Base-by-base conservation (phyloP, 331 rosid genomes). In the Stylosanthes scabra region DNA sequence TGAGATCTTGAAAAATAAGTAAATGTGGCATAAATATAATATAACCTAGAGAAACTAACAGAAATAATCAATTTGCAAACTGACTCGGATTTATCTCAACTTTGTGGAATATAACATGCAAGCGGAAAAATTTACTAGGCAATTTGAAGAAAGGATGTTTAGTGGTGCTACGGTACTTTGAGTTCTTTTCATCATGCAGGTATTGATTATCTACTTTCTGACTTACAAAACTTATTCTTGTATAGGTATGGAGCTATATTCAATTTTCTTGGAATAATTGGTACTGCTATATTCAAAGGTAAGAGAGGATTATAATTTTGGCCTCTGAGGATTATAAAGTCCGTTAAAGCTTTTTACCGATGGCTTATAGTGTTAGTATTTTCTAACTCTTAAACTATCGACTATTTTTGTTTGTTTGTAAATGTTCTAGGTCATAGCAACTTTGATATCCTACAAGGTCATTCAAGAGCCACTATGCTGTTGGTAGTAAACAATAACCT, bases 191-290 rank as follows among this genome's bases (percentile, higher is more conserved):
- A 10, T 11, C 5, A 5, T 63, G 27, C 55, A 11, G 65, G 47
- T 68, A 58, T 66, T 59, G 14, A 79, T 45, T 78, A 47, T 77
- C 59, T 63, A 16, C 75, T 58, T 80, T 78, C n/a, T 71, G 67
- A 40, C 63, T 71, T 87, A 76, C 98, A 93, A 97, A 93, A 93
- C 83, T 83, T 93, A 81, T 93, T 93, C 83, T 83, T 93, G 66
- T 93, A 93, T 13, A 97, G 98, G 45, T 90, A 93, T 80, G 98
- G 97, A 75, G 98, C 98, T 40, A 85, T 93, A 44, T 93, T 93
- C 95, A 93, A 93, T 88, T 90, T 93, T 82, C 85, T 93, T 76
- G 98, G 96, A 78, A 88, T 93, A 82, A 70, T 93, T 75, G 98
- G 74, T 61, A 88, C 86, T 66, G 98, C 72, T 75, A 25, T 93